Base-by-base conservation (phyloP, 2,329 filamentous ascomycete genomes). In the Colletotrichum musae region DNA sequence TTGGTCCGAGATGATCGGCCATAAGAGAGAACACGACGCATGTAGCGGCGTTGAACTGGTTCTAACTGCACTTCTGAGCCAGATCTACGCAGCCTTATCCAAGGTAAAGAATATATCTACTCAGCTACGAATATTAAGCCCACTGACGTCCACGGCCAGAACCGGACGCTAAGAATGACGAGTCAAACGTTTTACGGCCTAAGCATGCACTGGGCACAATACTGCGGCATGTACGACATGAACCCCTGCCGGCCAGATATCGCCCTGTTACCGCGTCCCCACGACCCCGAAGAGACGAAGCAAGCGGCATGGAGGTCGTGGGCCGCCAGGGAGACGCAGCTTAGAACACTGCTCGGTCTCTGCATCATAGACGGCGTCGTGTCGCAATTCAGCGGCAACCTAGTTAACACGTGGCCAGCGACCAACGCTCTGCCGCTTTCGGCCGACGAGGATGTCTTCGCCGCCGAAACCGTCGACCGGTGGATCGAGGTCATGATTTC, bases 171-270 rank as follows among this genome's bases (percentile, higher is more conserved):
- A 16, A 52, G 58, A 28, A 61, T 61, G 58, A 61, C 58, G 1
- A 61, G 58, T 21, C 58, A 61, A n/a, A 61, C 58, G 2, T 61
- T 61, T 10, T 61, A 61, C 6, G 58, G 58, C 13, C 32, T 61
- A n/a, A 61, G 58, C 2, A 61, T 61, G 58, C 58, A 61, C 18
- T 61, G 58, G 58, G 58, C 58, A 1, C 58, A 61, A 28, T 61
- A 61, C 10, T 52, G 58, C 39, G 58, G 58, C 2, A 61, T 61
- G 58, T 61, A 61, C 2, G 58, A 61, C 21, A 21, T 53, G 13
- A 13, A 24, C 4, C 57, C 57, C 5, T 28, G 28, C 45, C 45
- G 57, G 47, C 47, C 21, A 12, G 47, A 50, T 5, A 13, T 50
- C 16, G 18, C 47, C 12, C 47, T n/a, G 15, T 12, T 61, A 2